Evolutionary conservation across 108 stramenopile species (phyloP), one percentile per base, ranked within the genome.

Genomic region (Tribonema minus): DNA sequence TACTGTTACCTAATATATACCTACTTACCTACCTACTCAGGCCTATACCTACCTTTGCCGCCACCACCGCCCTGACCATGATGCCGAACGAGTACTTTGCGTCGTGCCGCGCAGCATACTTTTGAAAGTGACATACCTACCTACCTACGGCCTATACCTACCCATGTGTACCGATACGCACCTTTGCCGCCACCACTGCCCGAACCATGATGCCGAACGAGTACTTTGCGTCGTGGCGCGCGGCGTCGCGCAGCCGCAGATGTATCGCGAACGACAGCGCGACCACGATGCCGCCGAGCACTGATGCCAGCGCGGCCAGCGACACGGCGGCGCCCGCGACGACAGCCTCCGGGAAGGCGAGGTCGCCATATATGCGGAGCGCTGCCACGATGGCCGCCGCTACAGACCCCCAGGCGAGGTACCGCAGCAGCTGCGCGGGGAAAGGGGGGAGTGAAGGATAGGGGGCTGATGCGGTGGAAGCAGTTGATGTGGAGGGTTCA

Each of bases 171-270:
- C 46, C 15, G 15, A 54, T 9, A 54, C 46, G 9, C 46, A 54
- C 46, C 46, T 54, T 54, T 15, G 46, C 20, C 15, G 46, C 46
- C 20, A 54, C 46, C 9, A 54, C 46, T 15, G 46, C 9, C 15
- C 46, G 46, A 9, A 54, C 15, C 46, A 54, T 54, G 46, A 79
- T 79, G 58, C 64, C 41, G 77, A 79, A 79, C 41, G 68, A 69
- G 77, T 70, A 79, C 60, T 79, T 67, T 2, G 66, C 77, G 39
- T 70, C 77, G 32, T 79, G 77, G 25, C 68, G 67, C 33, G 77
- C 68, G 0, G 68, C 77, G 2, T 25, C 37, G 3, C 58, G 27
- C 4, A 79, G n/a, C 32, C 36, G 31, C 12, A 79, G 20, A 29
- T 79, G 77, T 26, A 79, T 58, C 58, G 40, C 6, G 40, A 79